A percentile compares a stretch with the other conserved stretches of the same genome.
These are phyloP conservation scores for Colletotrichum shisoi DNA, from an alignment of 2,329 filamentous ascomycete species.

Conservation along the genomic window DNA sequence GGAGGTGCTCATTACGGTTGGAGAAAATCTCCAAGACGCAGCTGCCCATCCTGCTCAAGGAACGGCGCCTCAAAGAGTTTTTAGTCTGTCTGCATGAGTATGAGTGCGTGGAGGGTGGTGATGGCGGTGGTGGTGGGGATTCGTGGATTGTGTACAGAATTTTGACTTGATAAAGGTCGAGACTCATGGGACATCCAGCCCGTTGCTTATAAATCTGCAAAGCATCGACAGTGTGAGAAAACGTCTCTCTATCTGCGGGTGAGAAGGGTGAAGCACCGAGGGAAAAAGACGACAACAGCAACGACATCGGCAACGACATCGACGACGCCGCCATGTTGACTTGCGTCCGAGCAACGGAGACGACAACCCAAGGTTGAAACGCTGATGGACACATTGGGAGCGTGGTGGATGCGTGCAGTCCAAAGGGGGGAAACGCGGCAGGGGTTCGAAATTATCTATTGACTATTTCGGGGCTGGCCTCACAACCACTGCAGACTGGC, in stretches of 20 bases:
- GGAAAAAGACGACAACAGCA: no score
- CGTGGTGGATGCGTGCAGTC: constrained; percentile 27
- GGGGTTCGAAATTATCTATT: constrained; percentile 34
- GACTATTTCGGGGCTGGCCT: constrained; percentile 27
- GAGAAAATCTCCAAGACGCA: constrained; percentile 38
- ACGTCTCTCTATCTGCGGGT: background rate
- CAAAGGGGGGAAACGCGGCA: constrained; percentile 25
- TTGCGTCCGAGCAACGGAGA: constrained; percentile 23
- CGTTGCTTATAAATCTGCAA: no score
- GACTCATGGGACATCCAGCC: no score
- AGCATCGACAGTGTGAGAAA: no score
- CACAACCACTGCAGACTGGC: background rate
- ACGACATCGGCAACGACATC: background rate
- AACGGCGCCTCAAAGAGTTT: constrained; percentile 23
- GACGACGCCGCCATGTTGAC: constrained; percentile 1
- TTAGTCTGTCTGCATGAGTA: constrained; percentile 12
- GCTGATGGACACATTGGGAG: constrained; percentile 28
- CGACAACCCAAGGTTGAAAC: constrained; percentile 29
- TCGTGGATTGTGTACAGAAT: no score
- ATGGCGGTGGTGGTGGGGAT: background rate
- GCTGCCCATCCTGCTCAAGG: constrained; percentile 19
- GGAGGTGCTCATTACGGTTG: constrained; percentile 24
- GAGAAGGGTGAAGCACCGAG: background rate
- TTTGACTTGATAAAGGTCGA: no score
- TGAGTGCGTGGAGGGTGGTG: constrained; percentile 13